phyloP scores from a whole-genome alignment of 228 moss, liverwort and hornwort genomes.

The Sphagnum magellanicum region DNA sequence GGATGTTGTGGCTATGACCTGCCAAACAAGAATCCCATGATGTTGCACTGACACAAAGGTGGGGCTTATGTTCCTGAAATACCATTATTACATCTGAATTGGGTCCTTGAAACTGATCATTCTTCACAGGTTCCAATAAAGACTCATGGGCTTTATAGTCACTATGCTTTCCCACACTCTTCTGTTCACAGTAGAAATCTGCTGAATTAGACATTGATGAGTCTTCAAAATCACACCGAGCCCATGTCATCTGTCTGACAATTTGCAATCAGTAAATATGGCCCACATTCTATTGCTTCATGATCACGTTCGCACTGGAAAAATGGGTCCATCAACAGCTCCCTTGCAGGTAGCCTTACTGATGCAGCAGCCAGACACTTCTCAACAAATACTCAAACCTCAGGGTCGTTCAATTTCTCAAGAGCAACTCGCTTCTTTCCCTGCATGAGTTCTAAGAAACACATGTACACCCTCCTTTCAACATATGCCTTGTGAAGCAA shows the following conservation, averaged over 20 bases:
- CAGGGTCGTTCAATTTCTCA: conserved; percentile 32
- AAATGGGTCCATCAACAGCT: conserved; percentile 45
- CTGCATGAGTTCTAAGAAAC: conserved; percentile 11
- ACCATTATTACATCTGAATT: too few species aligned
- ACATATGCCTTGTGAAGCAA: too few species aligned
- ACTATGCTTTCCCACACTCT: too few species aligned
- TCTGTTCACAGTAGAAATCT: too few species aligned
- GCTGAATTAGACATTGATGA: too few species aligned
- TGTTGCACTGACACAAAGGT: too few species aligned
- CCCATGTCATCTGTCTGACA: too few species aligned
- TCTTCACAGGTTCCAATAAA: not conserved
- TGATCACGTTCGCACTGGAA: not conserved
- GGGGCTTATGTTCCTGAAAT: too few species aligned
- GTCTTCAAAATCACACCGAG: too few species aligned
- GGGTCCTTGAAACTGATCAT: too few species aligned
- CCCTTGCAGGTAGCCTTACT: conserved; percentile 31
- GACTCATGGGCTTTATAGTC: conserved; percentile 11
- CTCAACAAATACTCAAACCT: conserved; percentile 33
- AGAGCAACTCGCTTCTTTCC: conserved; percentile 43
- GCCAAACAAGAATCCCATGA: not conserved
- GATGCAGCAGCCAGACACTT: conserved; percentile 40
- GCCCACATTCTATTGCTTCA: too few species aligned
- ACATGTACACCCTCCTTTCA: not conserved
- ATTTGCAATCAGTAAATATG: too few species aligned
- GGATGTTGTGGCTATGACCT: not conserved